Base-by-base conservation (phyloP, 169 alveolate species). In the Theileria parva region DNA sequence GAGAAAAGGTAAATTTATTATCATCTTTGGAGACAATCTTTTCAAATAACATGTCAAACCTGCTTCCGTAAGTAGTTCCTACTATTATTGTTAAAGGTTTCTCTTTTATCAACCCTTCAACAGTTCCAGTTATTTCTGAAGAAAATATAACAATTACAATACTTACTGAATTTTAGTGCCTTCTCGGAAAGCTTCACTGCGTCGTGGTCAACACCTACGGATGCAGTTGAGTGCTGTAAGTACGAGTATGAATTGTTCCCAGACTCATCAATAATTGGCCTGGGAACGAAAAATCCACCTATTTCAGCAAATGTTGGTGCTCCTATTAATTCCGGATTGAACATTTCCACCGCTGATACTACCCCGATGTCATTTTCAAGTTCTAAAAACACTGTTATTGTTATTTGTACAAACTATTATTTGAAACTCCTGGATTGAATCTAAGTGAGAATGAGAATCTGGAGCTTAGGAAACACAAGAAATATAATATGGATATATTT, bases 61-160 rank as follows among this genome's bases (percentile, higher is more conserved):
- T 48, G 51, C 80, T 71, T 27, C 93, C 92, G 65, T 74, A 80
- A 50, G 78, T 86, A 19, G 95, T 88, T 21, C 95, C 95, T 34
- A 91, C 66, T 34, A 91, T 88, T 25, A 91, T 79, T 27, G 95
- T 80, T 19, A 91, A 55, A n/a, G 95, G 95, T 23, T 91, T 68
- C 19, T 76, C 87, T 27, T 57, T 50, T 28, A 48, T 64, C 44
- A 91, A 60, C 19, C 93, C 93, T 19, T 64, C 70, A 39, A 91
- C 95, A 1, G 21, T 12, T 23, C 95, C 95, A 13, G 87, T 50
- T 23, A 91, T 64, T 30, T 9, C 86, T 75, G 76, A 75, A 48
- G 34, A 48, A 53, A 44, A 63, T 23, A 7, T 32, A 63, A 12
- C 81, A 69, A 77, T 0, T 1, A 51, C 5, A 21, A 17, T 1